Evolutionary conservation across 2,329 filamentous ascomycete species (phyloP).

Genomic region (Microcyclospora tardicrescens): DNA sequence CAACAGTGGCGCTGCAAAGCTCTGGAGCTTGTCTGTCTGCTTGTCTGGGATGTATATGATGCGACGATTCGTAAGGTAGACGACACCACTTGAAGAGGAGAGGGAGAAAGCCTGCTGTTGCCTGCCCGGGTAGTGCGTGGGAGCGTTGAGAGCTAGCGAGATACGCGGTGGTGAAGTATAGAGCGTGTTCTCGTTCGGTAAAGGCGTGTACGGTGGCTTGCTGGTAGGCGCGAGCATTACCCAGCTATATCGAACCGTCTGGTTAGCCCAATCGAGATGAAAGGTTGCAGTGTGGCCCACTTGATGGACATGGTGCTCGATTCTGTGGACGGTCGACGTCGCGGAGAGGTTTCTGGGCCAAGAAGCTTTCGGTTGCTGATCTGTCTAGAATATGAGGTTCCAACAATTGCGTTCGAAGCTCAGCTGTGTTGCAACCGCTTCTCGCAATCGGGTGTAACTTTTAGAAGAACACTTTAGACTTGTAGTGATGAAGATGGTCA

Average conservation of each 20-base stretch:
- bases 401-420: no score
- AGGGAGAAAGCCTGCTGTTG: conserved; percentile 30
- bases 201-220: conserved; percentile 54
- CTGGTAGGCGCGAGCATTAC: conserved; percentile 70
- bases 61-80: conserved; percentile 35
- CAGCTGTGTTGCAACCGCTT: no score
- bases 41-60: conserved; percentile 75
- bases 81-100: conserved; percentile 10
- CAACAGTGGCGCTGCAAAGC: conserved; percentile 78
- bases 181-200: conserved; percentile 71
- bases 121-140: conserved; percentile 50
- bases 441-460: no score
- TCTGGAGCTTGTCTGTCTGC: conserved; percentile 57
- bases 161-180: conserved; percentile 71
- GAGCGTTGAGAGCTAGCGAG: conserved; percentile 48
- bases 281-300: neutral
- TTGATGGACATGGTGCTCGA: neutral
- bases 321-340: no score
- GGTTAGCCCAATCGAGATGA: neutral
- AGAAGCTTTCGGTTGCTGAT: no score
- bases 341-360: no score
- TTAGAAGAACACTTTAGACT: no score
- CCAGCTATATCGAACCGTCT: conserved; percentile 46
- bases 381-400: no score
- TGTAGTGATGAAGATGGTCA: no score